Conservation (phyloP, 2,329 filamentous ascomycete genomes). For the Amauroascus niger region DNA sequence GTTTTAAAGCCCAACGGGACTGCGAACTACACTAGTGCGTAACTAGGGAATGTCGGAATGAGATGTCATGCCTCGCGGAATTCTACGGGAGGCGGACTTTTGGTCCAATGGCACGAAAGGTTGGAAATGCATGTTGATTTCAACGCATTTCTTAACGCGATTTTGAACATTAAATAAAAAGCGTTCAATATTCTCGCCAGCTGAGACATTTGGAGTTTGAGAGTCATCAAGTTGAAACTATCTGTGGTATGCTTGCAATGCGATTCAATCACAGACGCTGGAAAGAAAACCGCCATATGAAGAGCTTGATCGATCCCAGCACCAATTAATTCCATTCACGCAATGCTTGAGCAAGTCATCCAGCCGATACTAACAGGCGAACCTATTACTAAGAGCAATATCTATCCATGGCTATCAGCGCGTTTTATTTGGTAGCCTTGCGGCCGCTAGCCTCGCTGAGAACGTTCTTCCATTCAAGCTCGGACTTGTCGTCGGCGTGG, state of each 20-base stretch:
- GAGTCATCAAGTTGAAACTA: not conserved
- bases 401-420: not conserved
- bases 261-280: not conserved
- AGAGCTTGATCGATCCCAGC: constrained; percentile 3
- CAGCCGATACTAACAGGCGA: not conserved
- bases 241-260: constrained; percentile 6
- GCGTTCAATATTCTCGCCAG: not conserved
- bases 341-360: not conserved
- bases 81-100: not conserved
- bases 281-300: not conserved
- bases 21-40: too few species aligned
- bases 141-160: not conserved
- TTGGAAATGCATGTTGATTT: too few species aligned
- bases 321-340: constrained; percentile 5
- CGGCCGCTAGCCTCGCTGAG: constrained; percentile 5
- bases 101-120: not conserved
- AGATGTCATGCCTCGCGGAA: not conserved
- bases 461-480: constrained; percentile 38
- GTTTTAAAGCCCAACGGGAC: too few species aligned
- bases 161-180: not conserved
- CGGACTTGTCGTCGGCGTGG: constrained; percentile 35
- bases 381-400: not conserved
- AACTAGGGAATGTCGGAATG: not conserved
- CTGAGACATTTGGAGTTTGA: not conserved
- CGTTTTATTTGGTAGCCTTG: constrained; percentile 12